Conservation (phyloP, 2,329 filamentous ascomycete species). For the Madurella fahalii region DNA sequence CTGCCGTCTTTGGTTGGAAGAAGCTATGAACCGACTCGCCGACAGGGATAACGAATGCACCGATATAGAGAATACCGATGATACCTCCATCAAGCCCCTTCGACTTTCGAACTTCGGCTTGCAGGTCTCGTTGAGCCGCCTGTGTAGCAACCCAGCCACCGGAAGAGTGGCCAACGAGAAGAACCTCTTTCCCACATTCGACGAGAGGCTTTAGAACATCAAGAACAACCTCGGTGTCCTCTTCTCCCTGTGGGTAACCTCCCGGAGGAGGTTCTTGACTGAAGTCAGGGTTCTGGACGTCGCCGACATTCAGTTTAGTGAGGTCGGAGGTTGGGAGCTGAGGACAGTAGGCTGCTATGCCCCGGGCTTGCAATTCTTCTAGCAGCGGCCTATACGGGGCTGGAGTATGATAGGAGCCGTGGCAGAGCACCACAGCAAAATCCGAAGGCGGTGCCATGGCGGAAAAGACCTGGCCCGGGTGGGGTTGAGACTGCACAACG, state of each 20-base stretch:
- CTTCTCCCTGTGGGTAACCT: slow-evolving; percentile 4
- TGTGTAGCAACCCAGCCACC: slow-evolving; percentile 7
- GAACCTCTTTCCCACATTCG: slow-evolving; percentile 1
- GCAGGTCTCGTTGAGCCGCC: slow-evolving; percentile 2
- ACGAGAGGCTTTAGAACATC: slow-evolving; percentile 1
- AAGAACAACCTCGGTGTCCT: slow-evolving; percentile 1
- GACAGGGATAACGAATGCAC: neutral
- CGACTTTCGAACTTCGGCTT: neutral
- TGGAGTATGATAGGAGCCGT: slow-evolving; percentile 1
- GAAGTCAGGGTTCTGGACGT: slow-evolving; percentile 2
- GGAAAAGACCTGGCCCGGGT: too few species aligned
- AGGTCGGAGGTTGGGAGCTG: slow-evolving; percentile 5
- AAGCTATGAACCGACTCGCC: slow-evolving; percentile 3
- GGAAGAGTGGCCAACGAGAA: slow-evolving; percentile 7
- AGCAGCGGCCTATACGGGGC: slow-evolving; percentile 6
- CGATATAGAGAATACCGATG: slow-evolving; percentile 3
- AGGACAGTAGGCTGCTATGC: slow-evolving; percentile 1
- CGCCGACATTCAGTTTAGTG: slow-evolving; percentile 2
- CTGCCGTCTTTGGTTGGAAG: slow-evolving; percentile 2
- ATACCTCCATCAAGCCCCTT: slow-evolving; percentile 3
- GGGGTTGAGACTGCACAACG: too few species aligned
- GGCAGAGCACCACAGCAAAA: neutral
- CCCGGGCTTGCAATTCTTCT: neutral
- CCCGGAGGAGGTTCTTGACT: neutral
- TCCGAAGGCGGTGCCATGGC: neutral